Evolutionary conservation across 768 basidiomycete genomes (phyloP).

Genomic region (Lactarius quietus): DNA sequence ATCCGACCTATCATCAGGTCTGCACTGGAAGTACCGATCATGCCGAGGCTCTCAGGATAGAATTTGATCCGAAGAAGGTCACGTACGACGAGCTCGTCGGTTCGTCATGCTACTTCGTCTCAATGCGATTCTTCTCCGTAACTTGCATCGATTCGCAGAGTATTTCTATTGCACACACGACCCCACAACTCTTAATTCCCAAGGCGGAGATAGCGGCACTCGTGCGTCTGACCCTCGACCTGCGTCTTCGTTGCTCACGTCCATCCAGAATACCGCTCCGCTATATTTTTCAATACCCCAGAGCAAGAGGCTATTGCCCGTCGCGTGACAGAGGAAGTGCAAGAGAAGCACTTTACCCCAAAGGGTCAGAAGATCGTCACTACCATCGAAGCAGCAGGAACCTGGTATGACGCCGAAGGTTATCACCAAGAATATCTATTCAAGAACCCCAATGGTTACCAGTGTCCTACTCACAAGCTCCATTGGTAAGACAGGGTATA

Average conservation of each 20-base stretch:
- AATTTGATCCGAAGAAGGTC: conserved; percentile 77
- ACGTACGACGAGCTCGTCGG: conserved; percentile 85
- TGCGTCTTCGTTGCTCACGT: not conserved
- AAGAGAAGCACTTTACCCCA: conserved; percentile 76
- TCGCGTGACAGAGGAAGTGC: conserved; percentile 77
- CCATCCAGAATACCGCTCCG: conserved; percentile 81
- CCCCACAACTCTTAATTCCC: conserved; percentile 77
- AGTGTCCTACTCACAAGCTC: conserved; percentile 83
- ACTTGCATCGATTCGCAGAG: conserved; percentile 42
- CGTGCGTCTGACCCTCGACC: conserved; percentile 48
- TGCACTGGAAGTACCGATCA: conserved; percentile 81
- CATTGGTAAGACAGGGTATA: conserved; percentile 56
- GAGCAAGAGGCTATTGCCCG: conserved; percentile 73
- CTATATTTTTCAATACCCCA: conserved; percentile 74
- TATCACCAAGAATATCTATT: conserved; percentile 82
- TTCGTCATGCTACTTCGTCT: conserved; percentile 37
- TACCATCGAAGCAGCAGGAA: conserved; percentile 59
- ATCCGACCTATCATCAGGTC: conserved; percentile 70
- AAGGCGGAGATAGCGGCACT: conserved; percentile 73
- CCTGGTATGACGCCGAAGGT: conserved; percentile 82
- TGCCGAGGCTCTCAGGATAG: conserved; percentile 84
- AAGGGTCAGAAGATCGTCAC: conserved; percentile 74
- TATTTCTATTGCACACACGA: conserved; percentile 96
- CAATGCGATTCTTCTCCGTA: not conserved
- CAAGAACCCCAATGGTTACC: conserved; percentile 86